A percentile compares a stretch with the other conserved stretches of the same genome.
Conservation (phyloP, 2,329 filamentous ascomycete species). For the Fonsecaea nubica region DNA sequence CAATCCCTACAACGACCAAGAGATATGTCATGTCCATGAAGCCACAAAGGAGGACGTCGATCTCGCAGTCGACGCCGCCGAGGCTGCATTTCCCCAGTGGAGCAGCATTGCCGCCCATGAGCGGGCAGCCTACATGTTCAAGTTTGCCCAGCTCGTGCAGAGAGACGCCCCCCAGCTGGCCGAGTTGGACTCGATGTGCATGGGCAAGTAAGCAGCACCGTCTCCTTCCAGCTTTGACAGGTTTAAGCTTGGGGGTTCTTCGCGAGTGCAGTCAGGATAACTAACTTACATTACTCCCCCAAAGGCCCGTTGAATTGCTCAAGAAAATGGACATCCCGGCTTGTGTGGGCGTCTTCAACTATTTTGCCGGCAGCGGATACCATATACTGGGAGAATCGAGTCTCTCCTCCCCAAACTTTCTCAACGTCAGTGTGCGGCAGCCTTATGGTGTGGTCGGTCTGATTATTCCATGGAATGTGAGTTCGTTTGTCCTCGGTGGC, state of each 20-base stretch:
- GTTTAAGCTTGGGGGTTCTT: background rate
- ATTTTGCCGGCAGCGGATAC: constrained; percentile 36
- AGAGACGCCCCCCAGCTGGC: constrained; percentile 40
- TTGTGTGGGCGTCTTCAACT: constrained; percentile 25
- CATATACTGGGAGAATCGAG: constrained; percentile 34
- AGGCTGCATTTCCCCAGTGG: constrained; percentile 50
- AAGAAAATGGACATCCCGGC: constrained; percentile 29
- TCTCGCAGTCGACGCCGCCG: constrained; percentile 46
- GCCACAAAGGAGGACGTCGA: constrained; percentile 45
- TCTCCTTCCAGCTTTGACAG: background rate
- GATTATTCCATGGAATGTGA: constrained; percentile 53
- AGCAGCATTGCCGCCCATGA: constrained; percentile 42
- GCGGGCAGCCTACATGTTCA: constrained; percentile 50
- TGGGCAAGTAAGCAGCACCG: constrained; percentile 42
- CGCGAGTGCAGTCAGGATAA: background rate
- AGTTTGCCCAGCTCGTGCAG: constrained; percentile 50
- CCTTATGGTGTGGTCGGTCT: constrained; percentile 43
- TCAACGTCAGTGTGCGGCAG: constrained; percentile 40
- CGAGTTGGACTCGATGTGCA: constrained; percentile 46
- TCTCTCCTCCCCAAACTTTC: constrained; percentile 35
- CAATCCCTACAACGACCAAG: constrained; percentile 42
- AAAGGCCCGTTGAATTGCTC: constrained; percentile 19
- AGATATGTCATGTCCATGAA: constrained; percentile 35
- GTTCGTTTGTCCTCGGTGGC: constrained; percentile 51
- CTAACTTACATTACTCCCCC: background rate